Conservation (phyloP, 208 protist genomes). For the Leishmania braziliensis region DNA sequence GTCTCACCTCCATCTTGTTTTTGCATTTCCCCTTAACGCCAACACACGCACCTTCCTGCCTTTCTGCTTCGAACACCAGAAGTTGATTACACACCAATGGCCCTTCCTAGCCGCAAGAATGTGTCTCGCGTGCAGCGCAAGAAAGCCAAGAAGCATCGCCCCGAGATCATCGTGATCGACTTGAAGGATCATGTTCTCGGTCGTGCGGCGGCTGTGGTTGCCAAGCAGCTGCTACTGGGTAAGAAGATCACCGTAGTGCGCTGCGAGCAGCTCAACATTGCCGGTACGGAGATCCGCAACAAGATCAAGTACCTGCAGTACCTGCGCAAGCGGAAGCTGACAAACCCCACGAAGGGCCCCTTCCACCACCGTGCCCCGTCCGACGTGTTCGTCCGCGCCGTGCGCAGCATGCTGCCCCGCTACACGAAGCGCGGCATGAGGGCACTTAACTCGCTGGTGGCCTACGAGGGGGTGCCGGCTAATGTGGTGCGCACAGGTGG, state of each 20-base stretch:
- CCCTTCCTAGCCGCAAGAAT: constrained; percentile 51
- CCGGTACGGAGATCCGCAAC: constrained; percentile 97
- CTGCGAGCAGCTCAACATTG: constrained; percentile 97
- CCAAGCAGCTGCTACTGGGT: constrained; percentile 97
- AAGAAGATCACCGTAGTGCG: constrained; percentile 97
- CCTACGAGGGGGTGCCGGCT: constrained; percentile 83
- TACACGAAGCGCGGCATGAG: constrained; percentile 87
- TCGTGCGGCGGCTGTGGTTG: constrained; percentile 96
- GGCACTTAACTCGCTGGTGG: constrained; percentile 73
- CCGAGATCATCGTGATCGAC: constrained; percentile 96
- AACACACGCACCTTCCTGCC: not conserved
- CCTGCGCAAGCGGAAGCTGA: constrained; percentile 96
- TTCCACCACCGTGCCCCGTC: constrained; percentile 98
- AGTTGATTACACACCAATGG: constrained; percentile 2
- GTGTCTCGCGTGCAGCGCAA: constrained; percentile 73
- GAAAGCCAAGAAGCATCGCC: constrained; percentile 77
- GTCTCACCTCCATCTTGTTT: not conserved
- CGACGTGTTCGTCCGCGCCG: constrained; percentile 94
- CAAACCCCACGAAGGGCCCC: constrained; percentile 97
- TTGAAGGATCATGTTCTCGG: constrained; percentile 98
- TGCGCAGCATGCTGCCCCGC: constrained; percentile 98
- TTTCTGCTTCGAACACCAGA: not conserved
- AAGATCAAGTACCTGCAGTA: constrained; percentile 96
- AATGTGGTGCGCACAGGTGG: constrained; percentile 72
- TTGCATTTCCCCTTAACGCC: too few relatives aligned